phyloP scores from a whole-genome alignment of 371 early-diverging fungal species.

The Capniomyces stellatus region DNA sequence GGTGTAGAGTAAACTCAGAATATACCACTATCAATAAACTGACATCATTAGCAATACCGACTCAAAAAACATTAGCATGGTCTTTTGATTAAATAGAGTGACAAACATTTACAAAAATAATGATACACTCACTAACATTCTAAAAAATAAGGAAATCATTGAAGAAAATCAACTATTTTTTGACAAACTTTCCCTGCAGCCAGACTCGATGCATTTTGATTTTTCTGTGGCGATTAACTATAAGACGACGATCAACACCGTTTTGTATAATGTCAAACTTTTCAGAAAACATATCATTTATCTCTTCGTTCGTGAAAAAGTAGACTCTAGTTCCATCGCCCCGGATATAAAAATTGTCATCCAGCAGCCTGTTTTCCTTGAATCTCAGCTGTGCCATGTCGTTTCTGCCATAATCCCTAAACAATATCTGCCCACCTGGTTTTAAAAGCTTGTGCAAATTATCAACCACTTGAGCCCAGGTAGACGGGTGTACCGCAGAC shows the following conservation, averaged over 20 bases:
- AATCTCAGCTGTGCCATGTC: constrained; percentile 64
- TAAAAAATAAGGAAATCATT: not conserved
- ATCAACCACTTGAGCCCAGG: constrained; percentile 25
- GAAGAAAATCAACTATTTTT: constrained; percentile 10
- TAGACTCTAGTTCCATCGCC: constrained; percentile 63
- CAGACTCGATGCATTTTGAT: constrained; percentile 96
- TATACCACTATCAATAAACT: too few species aligned
- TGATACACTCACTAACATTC: too few species aligned
- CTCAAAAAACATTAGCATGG: too few species aligned
- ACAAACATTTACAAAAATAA: too few species aligned
- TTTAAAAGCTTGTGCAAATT: constrained; percentile 36
- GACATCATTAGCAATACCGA: too few species aligned
- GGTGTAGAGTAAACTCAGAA: too few species aligned
- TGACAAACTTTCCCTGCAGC: constrained; percentile 91
- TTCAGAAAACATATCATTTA: constrained; percentile 29
- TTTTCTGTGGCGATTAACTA: constrained; percentile 81
- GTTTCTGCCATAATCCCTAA: constrained; percentile 80
- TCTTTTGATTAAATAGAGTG: too few species aligned
- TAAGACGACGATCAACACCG: constrained; percentile 78
- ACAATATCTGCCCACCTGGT: constrained; percentile 55
- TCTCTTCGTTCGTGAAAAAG: constrained; percentile 40
- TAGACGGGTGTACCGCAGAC: constrained; percentile 45
- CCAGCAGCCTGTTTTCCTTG: constrained; percentile 40
- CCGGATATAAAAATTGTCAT: constrained; percentile 53
- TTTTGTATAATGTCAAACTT: constrained; percentile 60